Percentiles rank a stretch among this genome's conserved stretches.
These are phyloP conservation scores for Diospyros kaki DNA, from an alignment of 148 eudicot genomes.

Conservation along the genomic window DNA sequence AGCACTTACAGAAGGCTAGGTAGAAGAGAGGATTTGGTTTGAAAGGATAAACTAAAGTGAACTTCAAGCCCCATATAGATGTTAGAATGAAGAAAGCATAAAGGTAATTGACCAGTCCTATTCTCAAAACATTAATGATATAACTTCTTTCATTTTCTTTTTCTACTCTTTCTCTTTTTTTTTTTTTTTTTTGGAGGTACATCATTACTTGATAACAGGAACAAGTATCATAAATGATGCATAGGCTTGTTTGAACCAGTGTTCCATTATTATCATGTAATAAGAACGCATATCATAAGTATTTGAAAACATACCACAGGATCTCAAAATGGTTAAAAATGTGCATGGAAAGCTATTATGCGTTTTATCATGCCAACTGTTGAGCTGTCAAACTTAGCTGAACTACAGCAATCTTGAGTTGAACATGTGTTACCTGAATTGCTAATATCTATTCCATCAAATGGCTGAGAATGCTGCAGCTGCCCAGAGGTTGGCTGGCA, in stretches of 20 bases:
- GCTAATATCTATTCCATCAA: constrained; percentile 3
- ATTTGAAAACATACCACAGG: not conserved
- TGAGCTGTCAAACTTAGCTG: not conserved
- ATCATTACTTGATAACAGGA: not conserved
- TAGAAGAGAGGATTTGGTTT: not conserved
- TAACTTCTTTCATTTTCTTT: too few relatives aligned
- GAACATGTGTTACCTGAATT: constrained; percentile 7
- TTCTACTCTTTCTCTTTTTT: not conserved
- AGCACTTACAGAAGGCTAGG: not conserved
- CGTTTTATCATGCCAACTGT: not conserved
- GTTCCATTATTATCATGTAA: too few relatives aligned
- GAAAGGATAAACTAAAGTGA: not conserved
- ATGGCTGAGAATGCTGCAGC: constrained; percentile 4
- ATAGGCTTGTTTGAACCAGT: too few relatives aligned
- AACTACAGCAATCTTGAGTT: not conserved
- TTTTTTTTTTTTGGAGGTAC: not conserved
- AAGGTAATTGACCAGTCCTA: not conserved
- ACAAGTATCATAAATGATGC: not conserved
- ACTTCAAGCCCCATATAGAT: not conserved
- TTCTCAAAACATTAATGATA: not conserved
- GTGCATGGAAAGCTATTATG: too few relatives aligned
- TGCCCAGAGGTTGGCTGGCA: constrained; percentile 10
- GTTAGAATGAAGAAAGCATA: not conserved
- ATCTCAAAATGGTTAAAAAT: not conserved
- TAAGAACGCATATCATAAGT: not conserved